Percentiles rank a stretch among this genome's conserved stretches.
These are phyloP conservation scores for Erythrobasidium yunnanense DNA, from an alignment of 768 basidiomycete species.

Conservation along the genomic window DNA sequence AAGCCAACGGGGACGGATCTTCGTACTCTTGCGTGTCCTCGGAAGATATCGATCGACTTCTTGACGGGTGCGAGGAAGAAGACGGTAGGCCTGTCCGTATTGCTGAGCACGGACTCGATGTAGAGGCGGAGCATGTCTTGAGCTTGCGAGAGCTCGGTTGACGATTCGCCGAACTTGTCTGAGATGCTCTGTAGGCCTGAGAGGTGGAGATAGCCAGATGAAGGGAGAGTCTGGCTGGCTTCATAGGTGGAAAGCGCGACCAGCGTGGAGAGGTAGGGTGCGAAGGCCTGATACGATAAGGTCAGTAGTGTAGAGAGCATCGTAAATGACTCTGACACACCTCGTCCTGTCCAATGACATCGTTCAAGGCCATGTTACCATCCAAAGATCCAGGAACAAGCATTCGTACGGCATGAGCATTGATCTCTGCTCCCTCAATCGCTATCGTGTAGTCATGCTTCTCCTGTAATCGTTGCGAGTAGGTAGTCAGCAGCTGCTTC, in stretches of 20 bases:
- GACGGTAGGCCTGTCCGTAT: not conserved
- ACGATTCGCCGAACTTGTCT: not conserved
- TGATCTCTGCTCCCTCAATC: not conserved
- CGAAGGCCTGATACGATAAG: not conserved
- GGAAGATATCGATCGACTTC: not conserved
- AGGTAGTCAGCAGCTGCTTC: not conserved
- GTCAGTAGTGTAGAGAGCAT: not conserved
- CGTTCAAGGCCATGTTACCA: not conserved
- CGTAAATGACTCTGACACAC: not conserved
- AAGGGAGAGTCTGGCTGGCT: not conserved
- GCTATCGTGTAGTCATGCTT: not conserved
- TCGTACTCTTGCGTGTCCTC: not conserved
- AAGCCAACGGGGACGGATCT: not conserved
- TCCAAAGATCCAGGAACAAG: conserved; percentile 15
- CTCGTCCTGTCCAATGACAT: conserved; percentile 2
- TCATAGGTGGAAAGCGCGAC: not conserved
- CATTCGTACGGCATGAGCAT: not conserved
- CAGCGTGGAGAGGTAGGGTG: not conserved
- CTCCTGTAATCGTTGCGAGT: not conserved
- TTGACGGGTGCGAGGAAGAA: not conserved
- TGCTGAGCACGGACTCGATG: not conserved
- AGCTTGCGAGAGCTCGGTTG: conserved; percentile 2
- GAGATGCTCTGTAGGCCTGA: conserved; percentile 5
- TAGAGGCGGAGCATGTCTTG: conserved; percentile 17
- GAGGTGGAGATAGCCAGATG: conserved; percentile 3